These are phyloP conservation scores for Amanita rimosa DNA, from an alignment of 768 basidiomycete genomes.

Conservation along the genomic window DNA sequence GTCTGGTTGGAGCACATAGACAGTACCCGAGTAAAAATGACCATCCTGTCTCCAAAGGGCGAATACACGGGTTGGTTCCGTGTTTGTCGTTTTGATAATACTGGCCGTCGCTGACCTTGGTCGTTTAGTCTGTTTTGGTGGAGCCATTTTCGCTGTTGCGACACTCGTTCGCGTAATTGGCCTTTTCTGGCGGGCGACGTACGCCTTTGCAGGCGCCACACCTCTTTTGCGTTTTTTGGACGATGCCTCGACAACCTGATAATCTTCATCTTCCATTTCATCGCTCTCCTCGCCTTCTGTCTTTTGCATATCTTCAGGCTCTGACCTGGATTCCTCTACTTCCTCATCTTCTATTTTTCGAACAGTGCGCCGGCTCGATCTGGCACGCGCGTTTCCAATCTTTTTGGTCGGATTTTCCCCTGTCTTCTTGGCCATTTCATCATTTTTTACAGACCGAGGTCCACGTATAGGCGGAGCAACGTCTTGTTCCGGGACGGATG, in stretches of 20 bases:
- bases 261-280: constrained; percentile 31
- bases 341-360: constrained; percentile 6
- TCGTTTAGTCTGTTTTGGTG: constrained; percentile 24
- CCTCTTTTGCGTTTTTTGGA: constrained; percentile 37
- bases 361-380: not conserved
- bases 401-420: not conserved
- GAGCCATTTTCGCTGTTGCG: constrained; percentile 5
- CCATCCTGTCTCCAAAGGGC: constrained; percentile 54
- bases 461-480: constrained; percentile 7
- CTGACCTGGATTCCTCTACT: constrained; percentile 17
- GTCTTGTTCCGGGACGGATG: constrained; percentile 51
- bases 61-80: constrained; percentile 47
- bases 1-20: constrained; percentile 24
- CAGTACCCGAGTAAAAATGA: constrained; percentile 50
- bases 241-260: constrained; percentile 21
- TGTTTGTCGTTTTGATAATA: constrained; percentile 8
- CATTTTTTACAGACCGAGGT: not conserved
- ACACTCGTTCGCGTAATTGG: constrained; percentile 9
- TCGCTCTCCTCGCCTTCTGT: constrained; percentile 23
- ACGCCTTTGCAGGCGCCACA: constrained; percentile 11
- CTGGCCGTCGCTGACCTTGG: constrained; percentile 24
- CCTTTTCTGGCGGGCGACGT: constrained; percentile 13
- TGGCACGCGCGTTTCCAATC: not conserved
- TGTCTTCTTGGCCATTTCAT: constrained; percentile 4
- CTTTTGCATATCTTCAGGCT: not conserved